Percentiles rank a stretch among this genome's conserved stretches.
Evolutionary conservation across 495 filamentous ascomycete species (phyloP).

Genomic region (Tuber aestivum): DNA sequence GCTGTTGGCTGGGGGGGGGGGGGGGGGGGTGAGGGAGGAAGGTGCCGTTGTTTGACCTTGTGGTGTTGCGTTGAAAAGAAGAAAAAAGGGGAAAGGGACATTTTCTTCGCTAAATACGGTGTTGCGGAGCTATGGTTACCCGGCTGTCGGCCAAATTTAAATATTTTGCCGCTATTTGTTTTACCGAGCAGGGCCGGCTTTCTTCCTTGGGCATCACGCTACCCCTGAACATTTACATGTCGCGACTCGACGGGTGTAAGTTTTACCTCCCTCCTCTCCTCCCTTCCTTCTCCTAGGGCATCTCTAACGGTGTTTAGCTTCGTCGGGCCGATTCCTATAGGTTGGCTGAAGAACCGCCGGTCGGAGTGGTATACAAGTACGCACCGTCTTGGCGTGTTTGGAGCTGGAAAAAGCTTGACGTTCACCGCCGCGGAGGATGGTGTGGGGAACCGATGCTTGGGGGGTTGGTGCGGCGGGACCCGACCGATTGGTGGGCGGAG

Average conservation of each 20-base stretch:
- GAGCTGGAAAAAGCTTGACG: slow-evolving; percentile 17
- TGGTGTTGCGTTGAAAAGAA: too few species aligned
- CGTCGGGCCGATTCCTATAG: slow-evolving; percentile 39
- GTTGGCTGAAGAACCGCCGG: slow-evolving; percentile 40
- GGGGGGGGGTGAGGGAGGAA: too few species aligned
- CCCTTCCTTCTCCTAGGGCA: too few species aligned
- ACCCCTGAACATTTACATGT: slow-evolving; percentile 39
- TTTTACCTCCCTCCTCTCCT: not conserved
- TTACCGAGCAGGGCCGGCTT: too few species aligned
- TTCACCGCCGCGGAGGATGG: slow-evolving; percentile 32
- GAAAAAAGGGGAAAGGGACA: too few species aligned
- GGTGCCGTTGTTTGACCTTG: too few species aligned
- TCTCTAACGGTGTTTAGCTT: slow-evolving; percentile 27
- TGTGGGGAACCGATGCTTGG: slow-evolving; percentile 15
- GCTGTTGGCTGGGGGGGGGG: too few species aligned
- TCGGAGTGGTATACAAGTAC: slow-evolving; percentile 41
- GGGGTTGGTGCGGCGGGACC: not conserved
- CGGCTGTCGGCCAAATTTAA: too few species aligned
- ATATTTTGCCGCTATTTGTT: too few species aligned
- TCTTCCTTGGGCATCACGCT: slow-evolving; percentile 42
- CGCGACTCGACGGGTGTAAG: slow-evolving; percentile 40
- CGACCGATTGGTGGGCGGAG: slow-evolving; percentile 6
- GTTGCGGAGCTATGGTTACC: too few species aligned
- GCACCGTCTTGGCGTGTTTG: slow-evolving; percentile 35
- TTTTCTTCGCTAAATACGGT: too few species aligned